Percentiles rank a stretch among this genome's conserved stretches.
phyloP scores from a whole-genome alignment of 495 filamentous ascomycete genomes.

The Penicillium verhagenii region DNA sequence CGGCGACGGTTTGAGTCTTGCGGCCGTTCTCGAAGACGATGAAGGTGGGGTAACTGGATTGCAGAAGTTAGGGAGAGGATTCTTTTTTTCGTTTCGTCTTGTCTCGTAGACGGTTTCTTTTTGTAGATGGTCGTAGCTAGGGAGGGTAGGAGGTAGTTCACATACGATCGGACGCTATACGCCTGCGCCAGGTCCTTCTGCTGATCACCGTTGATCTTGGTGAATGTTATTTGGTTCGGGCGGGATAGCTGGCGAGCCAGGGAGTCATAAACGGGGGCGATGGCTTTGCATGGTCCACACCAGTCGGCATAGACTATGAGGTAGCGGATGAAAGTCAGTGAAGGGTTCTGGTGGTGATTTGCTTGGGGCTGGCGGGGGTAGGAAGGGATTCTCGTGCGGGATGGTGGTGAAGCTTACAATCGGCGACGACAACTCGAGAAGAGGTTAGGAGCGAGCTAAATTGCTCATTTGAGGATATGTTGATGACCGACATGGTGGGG shows the following conservation, averaged over 20 bases:
- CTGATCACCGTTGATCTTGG: conserved; percentile 79
- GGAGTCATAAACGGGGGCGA: conserved; percentile 81
- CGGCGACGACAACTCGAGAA: conserved; percentile 73
- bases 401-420: conserved; percentile 65
- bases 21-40: conserved; percentile 80
- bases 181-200: conserved; percentile 70
- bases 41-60: conserved; percentile 66
- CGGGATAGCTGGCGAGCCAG: conserved; percentile 70
- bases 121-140: conserved; percentile 1
- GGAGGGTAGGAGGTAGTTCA: conserved; percentile 3
- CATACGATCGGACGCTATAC: conserved; percentile 72
- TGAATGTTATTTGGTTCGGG: conserved; percentile 73
- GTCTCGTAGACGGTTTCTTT: too few species aligned
- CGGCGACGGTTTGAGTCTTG: conserved; percentile 65
- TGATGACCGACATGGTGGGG: conserved; percentile 51
- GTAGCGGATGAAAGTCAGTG: conserved; percentile 5
- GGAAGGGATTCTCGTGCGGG: conserved; percentile 1
- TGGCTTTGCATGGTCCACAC: conserved; percentile 81
- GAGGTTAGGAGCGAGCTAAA: conserved; percentile 65
- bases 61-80: background rate
- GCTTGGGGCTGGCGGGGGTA: conserved; percentile 4
- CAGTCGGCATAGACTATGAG: conserved; percentile 78
- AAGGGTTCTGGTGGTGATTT: background rate
- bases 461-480: conserved; percentile 69
- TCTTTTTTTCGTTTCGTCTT: background rate